Evolutionary conservation across 2,329 filamentous ascomycete genomes (phyloP).

Genomic region (Boeremia lycopersici): DNA sequence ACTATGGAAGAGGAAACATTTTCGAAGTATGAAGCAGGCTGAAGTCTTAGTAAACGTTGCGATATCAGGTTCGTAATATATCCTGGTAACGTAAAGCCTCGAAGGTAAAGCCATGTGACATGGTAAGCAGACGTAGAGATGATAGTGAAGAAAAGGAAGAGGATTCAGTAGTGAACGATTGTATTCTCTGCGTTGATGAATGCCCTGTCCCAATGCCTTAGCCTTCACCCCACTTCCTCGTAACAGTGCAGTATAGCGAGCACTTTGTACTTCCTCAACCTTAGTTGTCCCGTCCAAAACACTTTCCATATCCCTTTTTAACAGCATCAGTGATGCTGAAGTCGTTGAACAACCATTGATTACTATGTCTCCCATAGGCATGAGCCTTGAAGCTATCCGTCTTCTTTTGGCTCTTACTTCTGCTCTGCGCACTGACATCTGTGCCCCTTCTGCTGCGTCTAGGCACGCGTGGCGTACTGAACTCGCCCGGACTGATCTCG

Average conservation of each 20-base stretch:
- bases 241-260: neutral
- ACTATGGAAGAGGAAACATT: too few relatives aligned
- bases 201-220: neutral
- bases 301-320: conserved; percentile 37
- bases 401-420: conserved; percentile 20
- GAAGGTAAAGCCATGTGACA: too few relatives aligned
- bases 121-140: neutral
- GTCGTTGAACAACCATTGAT: conserved; percentile 48
- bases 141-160: neutral
- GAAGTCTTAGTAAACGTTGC: too few relatives aligned
- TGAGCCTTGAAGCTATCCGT: conserved; percentile 32
- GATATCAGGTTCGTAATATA: too few relatives aligned
- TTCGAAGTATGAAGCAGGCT: too few relatives aligned
- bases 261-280: neutral
- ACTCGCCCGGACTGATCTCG: conserved; percentile 31
- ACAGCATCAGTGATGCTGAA: conserved; percentile 45
- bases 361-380: conserved; percentile 45
- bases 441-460: conserved; percentile 27
- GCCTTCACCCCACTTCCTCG: neutral
- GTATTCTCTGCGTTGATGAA: neutral
- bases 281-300: conserved; percentile 29
- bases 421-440: conserved; percentile 16
- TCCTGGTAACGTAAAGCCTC: too few relatives aligned
- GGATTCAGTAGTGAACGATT: neutral
- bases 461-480: conserved; percentile 35